Evolutionary conservation across 176 grass and related monocot genomes (phyloP).

Genomic region (Lolium multiflorum): DNA sequence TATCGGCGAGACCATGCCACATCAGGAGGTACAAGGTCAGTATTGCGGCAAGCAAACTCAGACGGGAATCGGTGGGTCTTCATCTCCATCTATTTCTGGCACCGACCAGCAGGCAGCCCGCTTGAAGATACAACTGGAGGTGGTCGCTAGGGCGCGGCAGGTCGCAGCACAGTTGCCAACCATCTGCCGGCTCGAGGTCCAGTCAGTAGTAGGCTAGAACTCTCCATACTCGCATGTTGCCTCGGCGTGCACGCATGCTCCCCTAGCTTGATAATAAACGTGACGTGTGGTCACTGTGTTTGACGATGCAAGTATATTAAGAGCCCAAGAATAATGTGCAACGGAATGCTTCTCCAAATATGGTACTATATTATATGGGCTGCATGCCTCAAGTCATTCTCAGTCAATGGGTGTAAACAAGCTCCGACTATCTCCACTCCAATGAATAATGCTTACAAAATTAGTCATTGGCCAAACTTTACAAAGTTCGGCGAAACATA

Average conservation of each 20-base stretch:
- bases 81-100: background rate
- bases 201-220: background rate
- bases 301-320: background rate
- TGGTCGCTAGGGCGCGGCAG: conserved; percentile 22
- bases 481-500: too few species aligned
- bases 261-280: conserved; percentile 8
- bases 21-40: background rate
- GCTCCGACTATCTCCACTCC: background rate
- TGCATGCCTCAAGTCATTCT: background rate
- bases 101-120: background rate
- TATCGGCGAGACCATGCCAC: background rate
- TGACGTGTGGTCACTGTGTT: conserved; percentile 3
- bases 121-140: background rate
- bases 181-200: conserved; percentile 9
- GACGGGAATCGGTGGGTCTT: background rate
- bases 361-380: background rate
- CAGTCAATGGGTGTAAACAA: conserved; percentile 37
- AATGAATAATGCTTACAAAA: too few species aligned
- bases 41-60: too few species aligned
- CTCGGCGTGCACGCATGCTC: background rate
- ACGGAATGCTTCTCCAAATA: background rate
- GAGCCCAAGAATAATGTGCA: background rate
- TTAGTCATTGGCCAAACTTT: too few species aligned
- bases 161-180: conserved; percentile 1
- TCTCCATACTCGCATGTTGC: background rate